Evolutionary conservation across 495 filamentous ascomycete species (phyloP), one percentile per base, ranked within the genome.

Genomic region (Astrocystis sublimbata): DNA sequence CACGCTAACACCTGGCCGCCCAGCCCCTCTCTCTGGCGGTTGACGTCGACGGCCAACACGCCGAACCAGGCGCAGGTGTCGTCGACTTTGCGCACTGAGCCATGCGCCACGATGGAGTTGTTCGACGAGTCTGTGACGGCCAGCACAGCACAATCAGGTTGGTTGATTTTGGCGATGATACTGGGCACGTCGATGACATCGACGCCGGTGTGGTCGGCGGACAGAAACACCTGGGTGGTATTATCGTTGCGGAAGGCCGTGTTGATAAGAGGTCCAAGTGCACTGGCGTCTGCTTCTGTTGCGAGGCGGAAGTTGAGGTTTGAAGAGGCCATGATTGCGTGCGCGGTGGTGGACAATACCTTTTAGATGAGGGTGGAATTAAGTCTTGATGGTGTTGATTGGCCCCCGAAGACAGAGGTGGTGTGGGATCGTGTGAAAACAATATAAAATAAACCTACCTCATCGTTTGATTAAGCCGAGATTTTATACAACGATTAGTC

Each of bases 41-140:
- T 50, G 6, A 69, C 68, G 58, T 76, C 69, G 0, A 81, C 76
- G 6, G 80, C 79, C 23, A 83, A 66, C 71, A 78, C 68, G 40
- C 71, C 75, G 41, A 83, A 68, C 35, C 77, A 75, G 38, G 70
- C 77, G 4, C 63, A 28, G 6, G 36, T 46, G 41, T 64, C 41
- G 31, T 35, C 13, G 17, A 67, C 57, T n/a, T 58, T 54, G 45
- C 63, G 15, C 52, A 76, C 31, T 8, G 76, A 75, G 62, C 77
- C 71, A 58, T 76, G 74, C 13, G 66, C 78, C 17, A 78, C 62
- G 0, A 78, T 54, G 5, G 38, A 38, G n/a, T 59, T 62, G 1
- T 50, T 62, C 7, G 45, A 42, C 6, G 58, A 19, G 58, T 73
- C 47, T 13, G 54, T 52, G 23, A 73, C 76, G 3, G 80, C 53